Evolutionary conservation across 179 eudicot genomes (phyloP).

Genomic region (Pouteria campechiana): DNA sequence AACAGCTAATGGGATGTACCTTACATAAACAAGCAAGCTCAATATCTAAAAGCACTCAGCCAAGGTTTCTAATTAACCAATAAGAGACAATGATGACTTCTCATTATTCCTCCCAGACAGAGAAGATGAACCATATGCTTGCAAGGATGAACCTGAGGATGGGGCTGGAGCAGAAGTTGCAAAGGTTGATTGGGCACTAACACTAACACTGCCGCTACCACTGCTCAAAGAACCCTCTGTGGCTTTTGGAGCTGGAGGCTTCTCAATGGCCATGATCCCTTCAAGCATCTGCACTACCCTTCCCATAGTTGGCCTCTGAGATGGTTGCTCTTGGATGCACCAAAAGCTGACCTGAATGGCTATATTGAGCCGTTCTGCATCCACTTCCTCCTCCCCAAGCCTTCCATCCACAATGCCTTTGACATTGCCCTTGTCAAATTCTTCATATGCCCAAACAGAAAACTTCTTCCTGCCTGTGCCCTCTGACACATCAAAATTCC

Average conservation of each 20-base stretch:
- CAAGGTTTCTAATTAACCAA: too few species aligned
- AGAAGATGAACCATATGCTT: constrained; percentile 15
- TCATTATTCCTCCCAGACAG: constrained; percentile 29
- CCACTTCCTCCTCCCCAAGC: constrained; percentile 27
- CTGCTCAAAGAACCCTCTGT: constrained; percentile 31
- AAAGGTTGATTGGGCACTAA: constrained; percentile 23
- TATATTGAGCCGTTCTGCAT: constrained; percentile 54
- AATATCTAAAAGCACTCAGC: too few species aligned
- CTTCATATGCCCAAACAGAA: constrained; percentile 73
- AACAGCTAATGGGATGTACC: too few species aligned
- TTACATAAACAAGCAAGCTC: too few species aligned
- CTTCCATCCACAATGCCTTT: constrained; percentile 39
- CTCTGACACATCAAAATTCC: constrained; percentile 62
- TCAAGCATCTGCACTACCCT: constrained; percentile 92
- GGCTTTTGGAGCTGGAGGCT: constrained; percentile 54
- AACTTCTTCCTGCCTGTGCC: constrained; percentile 55
- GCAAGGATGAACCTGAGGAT: constrained; percentile 40
- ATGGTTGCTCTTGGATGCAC: constrained; percentile 94
- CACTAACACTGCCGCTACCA: constrained; percentile 17
- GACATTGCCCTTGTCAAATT: constrained; percentile 58
- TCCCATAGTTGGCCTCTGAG: constrained; percentile 87
- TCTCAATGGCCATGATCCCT: constrained; percentile 59
- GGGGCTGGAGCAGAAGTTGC: constrained; percentile 34
- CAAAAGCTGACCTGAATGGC: constrained; percentile 68
- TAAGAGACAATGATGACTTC: constrained; percentile 22